Evolutionary conservation across 495 filamentous ascomycete species (phyloP).

Genomic region (Aspergillus biplanus): DNA sequence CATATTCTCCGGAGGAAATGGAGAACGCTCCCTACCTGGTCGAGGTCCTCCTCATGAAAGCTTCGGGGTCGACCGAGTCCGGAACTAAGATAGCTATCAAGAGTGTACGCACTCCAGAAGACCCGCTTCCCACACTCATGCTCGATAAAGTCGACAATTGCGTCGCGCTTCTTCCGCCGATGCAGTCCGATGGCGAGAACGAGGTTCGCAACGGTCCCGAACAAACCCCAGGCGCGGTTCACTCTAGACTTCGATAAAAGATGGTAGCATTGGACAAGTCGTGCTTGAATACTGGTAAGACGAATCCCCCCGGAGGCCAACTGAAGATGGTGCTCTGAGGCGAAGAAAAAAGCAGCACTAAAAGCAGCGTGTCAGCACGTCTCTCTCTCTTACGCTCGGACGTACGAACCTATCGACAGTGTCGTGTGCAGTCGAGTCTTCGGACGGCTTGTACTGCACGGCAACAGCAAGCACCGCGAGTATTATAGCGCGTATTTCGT

Average conservation of each 20-base stretch:
- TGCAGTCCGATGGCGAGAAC: conserved; percentile 12
- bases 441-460: background rate
- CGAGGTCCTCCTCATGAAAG: conserved; percentile 53
- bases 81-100: conserved; percentile 48
- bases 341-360: conserved; percentile 10
- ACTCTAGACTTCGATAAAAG: conserved; percentile 16
- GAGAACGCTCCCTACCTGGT: conserved; percentile 16
- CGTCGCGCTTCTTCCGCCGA: background rate
- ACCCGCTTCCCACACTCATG: conserved; percentile 45
- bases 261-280: conserved; percentile 15
- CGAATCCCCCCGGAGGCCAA: conserved; percentile 10
- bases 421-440: background rate
- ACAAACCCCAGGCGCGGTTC: conserved; percentile 18
- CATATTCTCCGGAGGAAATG: background rate
- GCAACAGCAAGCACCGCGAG: conserved; percentile 15
- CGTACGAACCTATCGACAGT: background rate
- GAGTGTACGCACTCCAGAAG: conserved; percentile 57
- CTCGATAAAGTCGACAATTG: conserved; percentile 17
- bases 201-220: conserved; percentile 15
- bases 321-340: conserved; percentile 12
- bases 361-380: background rate
- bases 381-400: background rate
- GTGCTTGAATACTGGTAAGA: conserved; percentile 14
- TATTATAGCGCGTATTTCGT: conserved; percentile 12
- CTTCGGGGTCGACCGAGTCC: conserved; percentile 34